Percentiles rank a stretch among this genome's conserved stretches.
Conservation (phyloP, 1,139 yeast genomes). For the Taphrina pruni region DNA sequence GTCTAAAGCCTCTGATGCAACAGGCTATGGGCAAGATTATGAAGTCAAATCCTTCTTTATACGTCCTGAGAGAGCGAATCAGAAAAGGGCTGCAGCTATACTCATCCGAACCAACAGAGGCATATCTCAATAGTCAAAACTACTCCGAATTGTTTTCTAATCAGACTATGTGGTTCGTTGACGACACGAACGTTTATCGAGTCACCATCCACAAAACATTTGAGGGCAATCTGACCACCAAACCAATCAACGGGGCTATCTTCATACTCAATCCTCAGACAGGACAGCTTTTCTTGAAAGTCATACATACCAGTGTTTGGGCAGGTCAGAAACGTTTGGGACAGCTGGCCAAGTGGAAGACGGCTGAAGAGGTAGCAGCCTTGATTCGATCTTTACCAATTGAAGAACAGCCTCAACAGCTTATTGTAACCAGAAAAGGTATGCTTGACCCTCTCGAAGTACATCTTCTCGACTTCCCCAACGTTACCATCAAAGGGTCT, state of each 20-base stretch:
- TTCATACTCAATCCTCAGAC: conserved; percentile 87
- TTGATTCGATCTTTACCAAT: conserved; percentile 83
- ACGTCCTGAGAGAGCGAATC: conserved; percentile 88
- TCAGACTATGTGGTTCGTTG: conserved; percentile 56
- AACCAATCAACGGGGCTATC: conserved; percentile 91
- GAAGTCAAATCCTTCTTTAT: conserved; percentile 93
- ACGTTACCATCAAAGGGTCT: conserved; percentile 84
- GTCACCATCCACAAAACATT: conserved; percentile 91
- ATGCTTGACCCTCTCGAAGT: conserved; percentile 94
- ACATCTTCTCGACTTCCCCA: conserved; percentile 96
- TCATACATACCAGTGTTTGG: conserved; percentile 95
- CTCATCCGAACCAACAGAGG: conserved; percentile 92
- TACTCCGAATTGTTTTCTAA: conserved; percentile 87
- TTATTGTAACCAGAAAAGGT: conserved; percentile 88
- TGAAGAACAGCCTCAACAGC: conserved; percentile 93
- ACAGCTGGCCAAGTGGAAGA: conserved; percentile 95
- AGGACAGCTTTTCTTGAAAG: conserved; percentile 84
- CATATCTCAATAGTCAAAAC: conserved; percentile 84
- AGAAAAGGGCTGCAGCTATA: conserved; percentile 91
- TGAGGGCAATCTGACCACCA: conserved; percentile 91
- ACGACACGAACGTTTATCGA: conserved; percentile 44
- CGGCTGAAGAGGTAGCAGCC: conserved; percentile 97
- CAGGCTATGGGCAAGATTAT: conserved; percentile 92
- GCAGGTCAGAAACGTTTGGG: conserved; percentile 95
- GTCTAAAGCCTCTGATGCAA: conserved; percentile 84